Evolutionary conservation across 1,284 basidiomycete genomes (phyloP).

Genomic region (Violaceomyces palustris): DNA sequence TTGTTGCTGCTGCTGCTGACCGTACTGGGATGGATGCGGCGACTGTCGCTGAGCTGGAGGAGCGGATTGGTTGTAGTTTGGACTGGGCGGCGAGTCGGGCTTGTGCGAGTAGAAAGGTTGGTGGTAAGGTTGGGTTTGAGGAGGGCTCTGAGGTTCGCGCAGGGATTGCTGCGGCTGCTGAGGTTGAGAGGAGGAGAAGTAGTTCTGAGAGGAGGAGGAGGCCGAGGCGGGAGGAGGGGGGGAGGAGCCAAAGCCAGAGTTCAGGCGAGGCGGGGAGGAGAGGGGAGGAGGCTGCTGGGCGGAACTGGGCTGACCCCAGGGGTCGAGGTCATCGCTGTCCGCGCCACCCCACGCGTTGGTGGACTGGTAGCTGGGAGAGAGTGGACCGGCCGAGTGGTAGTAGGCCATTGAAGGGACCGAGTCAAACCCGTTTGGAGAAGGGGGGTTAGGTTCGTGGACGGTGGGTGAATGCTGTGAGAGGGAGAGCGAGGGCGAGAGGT

Average conservation of each 20-base stretch:
- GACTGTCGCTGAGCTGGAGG: background rate
- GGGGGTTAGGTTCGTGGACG: no score
- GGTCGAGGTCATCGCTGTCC: constrained; percentile 27
- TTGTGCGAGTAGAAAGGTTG: constrained; percentile 5
- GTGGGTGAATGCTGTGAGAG: no score
- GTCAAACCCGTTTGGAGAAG: no score
- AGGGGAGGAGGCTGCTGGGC: constrained; percentile 10
- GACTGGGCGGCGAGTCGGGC: constrained; percentile 10
- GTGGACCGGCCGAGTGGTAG: constrained; percentile 20
- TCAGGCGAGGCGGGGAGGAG: constrained; percentile 2
- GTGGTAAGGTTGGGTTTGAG: background rate
- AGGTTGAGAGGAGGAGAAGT: constrained; percentile 1
- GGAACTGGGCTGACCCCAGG: constrained; percentile 26
- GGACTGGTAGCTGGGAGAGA: constrained; percentile 26
- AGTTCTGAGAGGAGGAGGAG: constrained; percentile 15
- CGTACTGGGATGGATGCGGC: no score
- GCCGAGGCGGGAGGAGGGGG: constrained; percentile 13
- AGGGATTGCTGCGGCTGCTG: background rate
- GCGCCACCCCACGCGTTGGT: constrained; percentile 30
- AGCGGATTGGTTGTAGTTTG: constrained; percentile 12
- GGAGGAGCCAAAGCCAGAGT: constrained; percentile 5
- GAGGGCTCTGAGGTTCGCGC: constrained; percentile 1
- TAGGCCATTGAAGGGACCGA: no score
- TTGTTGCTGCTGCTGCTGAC: constrained; percentile 1
- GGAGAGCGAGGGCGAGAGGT: no score